A percentile compares a stretch with the other conserved stretches of the same genome.
phyloP scores from a whole-genome alignment of 140 eudicot genomes.

The Eryngium alpinum region DNA sequence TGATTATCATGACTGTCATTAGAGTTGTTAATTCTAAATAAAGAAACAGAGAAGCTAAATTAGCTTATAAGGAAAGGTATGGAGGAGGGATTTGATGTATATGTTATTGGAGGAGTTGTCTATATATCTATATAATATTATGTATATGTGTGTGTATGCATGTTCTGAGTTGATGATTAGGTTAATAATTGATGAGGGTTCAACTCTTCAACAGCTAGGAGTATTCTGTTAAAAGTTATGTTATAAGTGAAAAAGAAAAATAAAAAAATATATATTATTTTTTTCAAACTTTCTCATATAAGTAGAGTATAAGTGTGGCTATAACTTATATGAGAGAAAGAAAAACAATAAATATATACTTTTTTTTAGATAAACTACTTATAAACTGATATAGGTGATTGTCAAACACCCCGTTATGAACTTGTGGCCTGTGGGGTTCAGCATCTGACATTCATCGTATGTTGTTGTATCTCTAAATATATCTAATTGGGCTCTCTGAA shows the following conservation, averaged over 20 bases:
- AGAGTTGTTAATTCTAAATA: background rate
- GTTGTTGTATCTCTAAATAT: background rate
- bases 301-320: no score
- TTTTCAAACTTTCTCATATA: no score
- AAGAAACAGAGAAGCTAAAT: background rate
- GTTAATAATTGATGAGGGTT: background rate
- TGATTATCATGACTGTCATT: no score
- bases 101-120: no score
- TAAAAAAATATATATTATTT: background rate
- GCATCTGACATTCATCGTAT: background rate
- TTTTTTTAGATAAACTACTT: no score
- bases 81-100: background rate
- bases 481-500: background rate
- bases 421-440: background rate
- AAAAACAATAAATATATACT: background rate
- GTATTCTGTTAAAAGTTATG: no score
- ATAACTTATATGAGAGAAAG: background rate
- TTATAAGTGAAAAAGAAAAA: background rate
- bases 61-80: background rate
- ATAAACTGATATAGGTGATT: no score
- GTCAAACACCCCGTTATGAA: no score
- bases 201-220: slow-evolving; percentile 4
- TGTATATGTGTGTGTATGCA: background rate
- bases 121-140: no score
- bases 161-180: background rate